Conservation (phyloP, 495 filamentous ascomycete genomes). For the Penicillium canescens region DNA sequence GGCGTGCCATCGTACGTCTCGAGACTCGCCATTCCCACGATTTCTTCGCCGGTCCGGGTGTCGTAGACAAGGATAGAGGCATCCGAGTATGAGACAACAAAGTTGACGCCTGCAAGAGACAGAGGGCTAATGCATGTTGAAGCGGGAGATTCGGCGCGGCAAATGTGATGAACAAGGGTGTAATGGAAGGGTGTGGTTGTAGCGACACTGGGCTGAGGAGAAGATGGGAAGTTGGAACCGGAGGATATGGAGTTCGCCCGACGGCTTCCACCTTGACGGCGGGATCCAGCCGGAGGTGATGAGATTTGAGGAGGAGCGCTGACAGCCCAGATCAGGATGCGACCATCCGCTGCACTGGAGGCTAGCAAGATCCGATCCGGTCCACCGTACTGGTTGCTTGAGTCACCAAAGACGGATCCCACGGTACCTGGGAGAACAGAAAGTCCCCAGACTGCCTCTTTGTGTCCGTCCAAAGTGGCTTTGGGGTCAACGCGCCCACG, state of each 20-base stretch:
- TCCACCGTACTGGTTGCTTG: slow-evolving; percentile 66
- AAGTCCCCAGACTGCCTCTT: slow-evolving; percentile 92
- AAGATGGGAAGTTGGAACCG: slow-evolving; percentile 84
- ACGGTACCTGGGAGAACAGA: slow-evolving; percentile 88
- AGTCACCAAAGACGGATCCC: slow-evolving; percentile 71
- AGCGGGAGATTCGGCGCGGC: slow-evolving; percentile 67
- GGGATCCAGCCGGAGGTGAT: slow-evolving; percentile 72
- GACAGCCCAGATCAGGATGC: slow-evolving; percentile 90
- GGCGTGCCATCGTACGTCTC: slow-evolving; percentile 91
- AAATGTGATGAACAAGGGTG: slow-evolving; percentile 80
- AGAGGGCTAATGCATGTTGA: slow-evolving; percentile 92
- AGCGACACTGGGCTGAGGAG: slow-evolving; percentile 84
- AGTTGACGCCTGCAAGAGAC: slow-evolving; percentile 81
- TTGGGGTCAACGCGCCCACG: slow-evolving; percentile 91
- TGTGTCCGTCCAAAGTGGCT: slow-evolving; percentile 91
- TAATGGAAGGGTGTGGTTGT: slow-evolving; percentile 65
- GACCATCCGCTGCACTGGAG: slow-evolving; percentile 88
- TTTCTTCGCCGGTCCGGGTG: slow-evolving; percentile 86
- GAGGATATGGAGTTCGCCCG: slow-evolving; percentile 89
- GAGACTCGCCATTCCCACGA: slow-evolving; percentile 84
- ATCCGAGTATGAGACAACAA: slow-evolving; percentile 91
- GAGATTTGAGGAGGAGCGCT: slow-evolving; percentile 85
- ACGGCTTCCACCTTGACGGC: slow-evolving; percentile 71
- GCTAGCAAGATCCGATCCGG: slow-evolving; percentile 86
- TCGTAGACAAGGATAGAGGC: slow-evolving; percentile 89